Conservation (phyloP, 352 stramenopile genomes). For the Pythium monospermum region DNA sequence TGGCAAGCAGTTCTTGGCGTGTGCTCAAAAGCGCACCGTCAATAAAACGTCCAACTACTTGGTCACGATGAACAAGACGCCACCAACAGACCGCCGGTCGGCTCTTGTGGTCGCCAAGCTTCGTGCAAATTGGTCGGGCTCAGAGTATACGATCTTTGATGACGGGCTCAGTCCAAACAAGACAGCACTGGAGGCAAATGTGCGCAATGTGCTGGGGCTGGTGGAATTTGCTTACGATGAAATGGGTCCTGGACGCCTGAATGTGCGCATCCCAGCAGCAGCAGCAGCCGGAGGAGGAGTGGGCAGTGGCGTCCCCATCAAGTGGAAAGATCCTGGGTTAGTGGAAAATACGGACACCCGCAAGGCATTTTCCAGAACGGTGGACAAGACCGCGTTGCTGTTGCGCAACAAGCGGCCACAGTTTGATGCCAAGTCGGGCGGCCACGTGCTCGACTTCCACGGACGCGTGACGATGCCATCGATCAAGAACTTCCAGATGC, state of each 20-base stretch:
- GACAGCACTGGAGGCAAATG: conserved; percentile 35
- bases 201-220: conserved; percentile 38
- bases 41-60: conserved; percentile 66
- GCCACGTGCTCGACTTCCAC: conserved; percentile 61
- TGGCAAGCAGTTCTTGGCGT: conserved; percentile 43
- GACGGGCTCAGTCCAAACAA: conserved; percentile 44
- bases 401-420: conserved; percentile 89
- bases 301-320: conserved; percentile 14
- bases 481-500: conserved; percentile 72
- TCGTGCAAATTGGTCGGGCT: conserved; percentile 57
- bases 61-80: conserved; percentile 38
- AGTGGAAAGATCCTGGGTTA: conserved; percentile 29
- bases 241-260: conserved; percentile 49
- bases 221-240: conserved; percentile 71
- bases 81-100: conserved; percentile 31
- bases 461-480: conserved; percentile 64
- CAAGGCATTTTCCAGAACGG: conserved; percentile 40
- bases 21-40: conserved; percentile 40
- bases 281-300: no score
- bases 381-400: conserved; percentile 41
- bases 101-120: conserved; percentile 49
- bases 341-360: conserved; percentile 2
- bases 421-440: conserved; percentile 42
- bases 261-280: conserved; percentile 36
- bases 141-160: conserved; percentile 57